Conservation (phyloP, 2,329 filamentous ascomycete species). For the Penicillium vulpinum region DNA sequence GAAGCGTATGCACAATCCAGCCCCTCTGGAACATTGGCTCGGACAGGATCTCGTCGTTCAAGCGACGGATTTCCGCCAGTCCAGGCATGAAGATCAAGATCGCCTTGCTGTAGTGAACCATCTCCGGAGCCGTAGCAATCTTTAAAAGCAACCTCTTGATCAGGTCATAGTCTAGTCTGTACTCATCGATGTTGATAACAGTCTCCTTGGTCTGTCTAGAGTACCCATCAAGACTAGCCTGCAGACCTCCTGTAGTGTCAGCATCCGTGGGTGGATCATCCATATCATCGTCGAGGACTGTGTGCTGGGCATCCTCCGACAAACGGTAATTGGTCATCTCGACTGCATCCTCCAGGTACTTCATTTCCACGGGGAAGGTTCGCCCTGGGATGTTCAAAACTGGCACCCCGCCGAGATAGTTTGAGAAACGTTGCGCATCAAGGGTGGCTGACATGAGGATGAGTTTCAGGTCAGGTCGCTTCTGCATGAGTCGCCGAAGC, state of each 20-base stretch:
- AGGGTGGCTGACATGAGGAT: constrained; percentile 98
- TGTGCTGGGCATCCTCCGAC: constrained; percentile 56
- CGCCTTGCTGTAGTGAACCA: constrained; percentile 76
- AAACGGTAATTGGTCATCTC: constrained; percentile 77
- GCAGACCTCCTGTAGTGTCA: constrained; percentile 58
- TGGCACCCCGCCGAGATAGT: constrained; percentile 81
- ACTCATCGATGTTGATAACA: constrained; percentile 79
- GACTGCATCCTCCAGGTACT: constrained; percentile 88
- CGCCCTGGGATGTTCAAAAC: constrained; percentile 88
- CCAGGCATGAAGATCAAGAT: constrained; percentile 94
- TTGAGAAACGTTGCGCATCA: constrained; percentile 86
- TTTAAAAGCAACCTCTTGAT: constrained; percentile 75
- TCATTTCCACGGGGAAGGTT: constrained; percentile 87
- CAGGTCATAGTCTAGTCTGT: constrained; percentile 84
- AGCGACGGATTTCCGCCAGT: constrained; percentile 83
- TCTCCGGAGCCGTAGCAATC: constrained; percentile 69
- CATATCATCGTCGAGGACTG: constrained; percentile 47
- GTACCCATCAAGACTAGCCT: constrained; percentile 69
- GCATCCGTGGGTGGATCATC: constrained; percentile 45
- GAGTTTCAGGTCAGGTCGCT: constrained; percentile 81
- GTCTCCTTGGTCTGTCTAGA: constrained; percentile 73
- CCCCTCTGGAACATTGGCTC: constrained; percentile 71
- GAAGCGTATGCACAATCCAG: constrained; percentile 87
- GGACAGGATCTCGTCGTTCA: constrained; percentile 81
- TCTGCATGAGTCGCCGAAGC: constrained; percentile 74